Evolutionary conservation across 805 yeast genomes (phyloP), one percentile per base, ranked within the genome.

Genomic region (Wickerhamomyces hampshirensis): DNA sequence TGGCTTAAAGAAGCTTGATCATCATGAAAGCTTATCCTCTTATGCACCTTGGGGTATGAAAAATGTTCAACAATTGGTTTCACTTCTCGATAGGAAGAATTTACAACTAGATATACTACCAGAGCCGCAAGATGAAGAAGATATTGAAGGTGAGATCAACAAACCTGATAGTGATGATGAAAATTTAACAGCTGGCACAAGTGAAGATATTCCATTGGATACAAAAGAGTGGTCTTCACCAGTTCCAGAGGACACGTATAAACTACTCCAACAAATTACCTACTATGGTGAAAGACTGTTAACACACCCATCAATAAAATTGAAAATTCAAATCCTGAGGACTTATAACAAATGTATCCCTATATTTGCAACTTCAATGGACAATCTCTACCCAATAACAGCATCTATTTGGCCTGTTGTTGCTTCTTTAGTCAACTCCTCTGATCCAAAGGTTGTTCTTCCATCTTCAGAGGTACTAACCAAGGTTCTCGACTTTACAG

Each of bases 251-350:
- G 60, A 68, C 3, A 62, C 82, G 0, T 91, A 85, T 55, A 55
- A 59, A 27, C 61, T 80, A 2, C 59, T 84, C 1, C 73, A 77
- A 30, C 74, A 75, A 37, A 77, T 91, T 4, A 65, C 77, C 35
- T 71, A 66, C 5, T 85, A 87, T 53, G 81, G 91, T 6, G 83
- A 84, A 36, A 63, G 85, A 39, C 66, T 75, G 19, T 59, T 86
- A 26, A 77, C 85, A 2, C 93, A 84, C 48, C 73, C 75, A 2
- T 80, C 94, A 0, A 56, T 69, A 3, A 59, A 68, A 3, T 56
- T 91, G 21, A 70, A 75, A 29, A 53, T 71, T 4, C 80, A 76
- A 40, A 69, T 87, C 5, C 55, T 89, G 36, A 63, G 59, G 23
- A 67, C 84, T 2, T 53, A 73, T 14, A 47, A 56, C 5, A 55